A percentile compares a stretch with the other conserved stretches of the same genome.
Evolutionary conservation across 2,329 filamentous ascomycete species (phyloP).

Genomic region (Tolypocladium capitatum): DNA sequence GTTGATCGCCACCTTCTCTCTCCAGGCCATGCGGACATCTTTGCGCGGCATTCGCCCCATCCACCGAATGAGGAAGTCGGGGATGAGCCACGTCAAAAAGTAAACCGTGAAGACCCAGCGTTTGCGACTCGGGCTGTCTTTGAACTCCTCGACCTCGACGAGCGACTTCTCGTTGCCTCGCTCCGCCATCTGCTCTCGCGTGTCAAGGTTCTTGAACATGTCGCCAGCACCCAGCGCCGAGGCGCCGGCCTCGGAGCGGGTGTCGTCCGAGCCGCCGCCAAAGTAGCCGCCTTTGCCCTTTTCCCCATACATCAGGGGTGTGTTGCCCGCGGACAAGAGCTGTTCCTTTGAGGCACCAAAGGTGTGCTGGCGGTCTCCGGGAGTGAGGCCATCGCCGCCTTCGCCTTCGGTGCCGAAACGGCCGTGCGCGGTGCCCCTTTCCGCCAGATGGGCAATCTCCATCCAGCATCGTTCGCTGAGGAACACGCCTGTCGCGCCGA

Average conservation of each 20-base stretch:
- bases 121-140: slow-evolving; percentile 67
- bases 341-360: slow-evolving; percentile 53
- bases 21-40: slow-evolving; percentile 85
- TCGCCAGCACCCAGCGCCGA: slow-evolving; percentile 88
- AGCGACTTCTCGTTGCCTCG: slow-evolving; percentile 85
- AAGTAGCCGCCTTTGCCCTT: slow-evolving; percentile 72
- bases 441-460: slow-evolving; percentile 66
- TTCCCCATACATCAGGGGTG: slow-evolving; percentile 55
- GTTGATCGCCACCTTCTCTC: slow-evolving; percentile 97
- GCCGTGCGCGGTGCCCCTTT: slow-evolving; percentile 40
- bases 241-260: slow-evolving; percentile 78
- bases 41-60: slow-evolving; percentile 81
- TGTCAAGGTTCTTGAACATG: slow-evolving; percentile 97
- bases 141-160: slow-evolving; percentile 77
- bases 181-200: slow-evolving; percentile 85
- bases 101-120: slow-evolving; percentile 83
- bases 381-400: slow-evolving; percentile 46
- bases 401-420: slow-evolving; percentile 42
- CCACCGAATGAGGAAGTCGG: slow-evolving; percentile 66
- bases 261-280: slow-evolving; percentile 60
- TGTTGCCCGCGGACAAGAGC: slow-evolving; percentile 36
- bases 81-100: slow-evolving; percentile 72
- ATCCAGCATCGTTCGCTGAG: slow-evolving; percentile 93
- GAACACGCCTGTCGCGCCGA: slow-evolving; percentile 89
- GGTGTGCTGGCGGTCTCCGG: slow-evolving; percentile 40